Conservation (phyloP, 495 filamentous ascomycete species). For the Podospora pseudocomata region DNA sequence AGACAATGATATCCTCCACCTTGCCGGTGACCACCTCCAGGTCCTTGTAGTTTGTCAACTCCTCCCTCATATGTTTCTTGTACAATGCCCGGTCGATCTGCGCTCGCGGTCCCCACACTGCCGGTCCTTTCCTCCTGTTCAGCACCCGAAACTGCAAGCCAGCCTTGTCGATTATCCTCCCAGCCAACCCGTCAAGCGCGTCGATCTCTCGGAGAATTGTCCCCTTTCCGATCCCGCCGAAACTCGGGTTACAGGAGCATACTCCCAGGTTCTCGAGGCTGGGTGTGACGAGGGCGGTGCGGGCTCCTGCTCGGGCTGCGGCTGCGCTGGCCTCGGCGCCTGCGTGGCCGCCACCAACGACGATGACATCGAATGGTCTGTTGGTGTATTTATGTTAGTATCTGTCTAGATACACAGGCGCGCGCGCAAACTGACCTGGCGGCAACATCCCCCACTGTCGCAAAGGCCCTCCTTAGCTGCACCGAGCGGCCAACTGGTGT, state of each 20-base stretch:
- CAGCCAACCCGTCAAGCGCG: slow-evolving; percentile 87
- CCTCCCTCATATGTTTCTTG: slow-evolving; percentile 85
- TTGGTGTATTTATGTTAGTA: neutral
- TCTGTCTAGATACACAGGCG: neutral
- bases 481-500: neutral
- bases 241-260: slow-evolving; percentile 96
- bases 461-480: slow-evolving; percentile 29
- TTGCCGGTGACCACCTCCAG: slow-evolving; percentile 78
- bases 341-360: slow-evolving; percentile 94
- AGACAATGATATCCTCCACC: slow-evolving; percentile 83
- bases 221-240: slow-evolving; percentile 98
- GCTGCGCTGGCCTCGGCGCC: slow-evolving; percentile 94
- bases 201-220: slow-evolving; percentile 95
- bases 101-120: slow-evolving; percentile 93
- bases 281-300: slow-evolving; percentile 85
- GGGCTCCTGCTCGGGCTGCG: slow-evolving; percentile 82
- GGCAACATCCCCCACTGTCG: slow-evolving; percentile 36
- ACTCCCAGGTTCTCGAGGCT: slow-evolving; percentile 84
- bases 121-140: slow-evolving; percentile 85
- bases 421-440: slow-evolving; percentile 23
- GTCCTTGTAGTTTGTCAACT: slow-evolving; percentile 71
- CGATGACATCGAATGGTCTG: slow-evolving; percentile 85
- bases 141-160: slow-evolving; percentile 87
- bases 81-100: slow-evolving; percentile 94
- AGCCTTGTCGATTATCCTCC: slow-evolving; percentile 87